Base-by-base conservation (phyloP, 1,284 basidiomycete species). In the Gymnopus androsaceus region DNA sequence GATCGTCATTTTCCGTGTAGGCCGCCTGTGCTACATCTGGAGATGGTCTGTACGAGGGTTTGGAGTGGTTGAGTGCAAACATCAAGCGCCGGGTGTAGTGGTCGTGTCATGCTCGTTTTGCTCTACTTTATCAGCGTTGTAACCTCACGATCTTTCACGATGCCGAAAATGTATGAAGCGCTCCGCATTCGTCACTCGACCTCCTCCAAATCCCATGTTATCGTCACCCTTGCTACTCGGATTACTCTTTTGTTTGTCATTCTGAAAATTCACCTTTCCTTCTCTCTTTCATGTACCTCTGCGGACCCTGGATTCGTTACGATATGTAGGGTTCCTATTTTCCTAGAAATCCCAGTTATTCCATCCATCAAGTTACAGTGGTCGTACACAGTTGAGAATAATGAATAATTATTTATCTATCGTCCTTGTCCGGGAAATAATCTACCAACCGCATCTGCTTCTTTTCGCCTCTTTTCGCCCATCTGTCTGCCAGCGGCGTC, bases 11-110 rank as follows among this genome's bases (percentile, higher is more conserved):
- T 48, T 49, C 46, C 49, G 38, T 60, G 11, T 60, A 92, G 90
- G 94, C 97, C 65, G 96, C 97, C 47, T 99, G 97, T 73, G 97
- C 97, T 58, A 99, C 97, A 53, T 95, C 92, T 68, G 97, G 97
- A 70, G 97, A 99, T 73, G 96, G 96, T 81, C 84, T 99, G 61
- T 99, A 99, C 76, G 97, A 99, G 80, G 96, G 96, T 77, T 82
- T 97, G 65, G 94, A 97, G 78, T 96, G 94, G 94, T 78, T 94
- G 82, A 92, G 88, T 69, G 83, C 85, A 64, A 94, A 94, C 82
- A 89, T 94, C 78, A 92, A 91, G 79, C 84, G 88, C 71, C 85
- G 89, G 70, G 80, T 80, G 75, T 90, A 82, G 84, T 73, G 62
- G 63, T 55, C 59, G 61, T 68, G 69, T 67, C 72, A 64, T 67